A percentile compares a stretch with the other conserved stretches of the same genome.
Evolutionary conservation across 768 basidiomycete species (phyloP).

Genomic region (Asterophora lycoperdoides): DNA sequence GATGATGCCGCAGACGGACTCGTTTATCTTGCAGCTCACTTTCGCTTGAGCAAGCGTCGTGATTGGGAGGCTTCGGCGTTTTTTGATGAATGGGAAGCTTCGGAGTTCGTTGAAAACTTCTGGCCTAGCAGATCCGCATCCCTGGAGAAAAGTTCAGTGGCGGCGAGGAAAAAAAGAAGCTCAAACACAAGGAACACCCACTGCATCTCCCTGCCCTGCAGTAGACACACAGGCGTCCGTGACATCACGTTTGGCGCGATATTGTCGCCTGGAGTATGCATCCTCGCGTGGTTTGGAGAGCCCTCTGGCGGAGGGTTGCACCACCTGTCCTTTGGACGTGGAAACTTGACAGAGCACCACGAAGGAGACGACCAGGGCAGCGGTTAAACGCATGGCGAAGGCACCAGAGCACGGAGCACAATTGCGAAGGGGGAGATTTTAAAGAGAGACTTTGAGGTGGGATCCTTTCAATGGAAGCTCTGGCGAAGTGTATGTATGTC

Average conservation of each 20-base stretch:
- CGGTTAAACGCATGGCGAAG: too few relatives aligned
- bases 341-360: neutral
- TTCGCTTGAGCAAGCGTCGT: constrained; percentile 16
- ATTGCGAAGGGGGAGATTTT: too few relatives aligned
- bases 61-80: constrained; percentile 12
- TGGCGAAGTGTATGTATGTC: too few relatives aligned
- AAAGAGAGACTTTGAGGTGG: neutral
- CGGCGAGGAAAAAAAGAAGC: neutral
- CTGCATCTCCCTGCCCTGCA: too few relatives aligned
- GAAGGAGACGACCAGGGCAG: neutral
- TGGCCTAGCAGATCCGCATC: constrained; percentile 4
- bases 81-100: constrained; percentile 3
- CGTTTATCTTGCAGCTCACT: constrained; percentile 13
- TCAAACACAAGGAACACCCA: neutral
- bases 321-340: neutral
- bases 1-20: constrained; percentile 18
- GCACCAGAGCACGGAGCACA: too few relatives aligned
- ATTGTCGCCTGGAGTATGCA: too few relatives aligned
- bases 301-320: too few relatives aligned
- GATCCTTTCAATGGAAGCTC: neutral
- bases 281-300: too few relatives aligned
- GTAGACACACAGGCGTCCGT: too few relatives aligned
- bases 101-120: constrained; percentile 5
- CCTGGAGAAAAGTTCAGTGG: neutral
- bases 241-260: too few relatives aligned